Base-by-base conservation (phyloP, 1,139 yeast genomes). In the Blastobotrys raffinosifermentans region DNA sequence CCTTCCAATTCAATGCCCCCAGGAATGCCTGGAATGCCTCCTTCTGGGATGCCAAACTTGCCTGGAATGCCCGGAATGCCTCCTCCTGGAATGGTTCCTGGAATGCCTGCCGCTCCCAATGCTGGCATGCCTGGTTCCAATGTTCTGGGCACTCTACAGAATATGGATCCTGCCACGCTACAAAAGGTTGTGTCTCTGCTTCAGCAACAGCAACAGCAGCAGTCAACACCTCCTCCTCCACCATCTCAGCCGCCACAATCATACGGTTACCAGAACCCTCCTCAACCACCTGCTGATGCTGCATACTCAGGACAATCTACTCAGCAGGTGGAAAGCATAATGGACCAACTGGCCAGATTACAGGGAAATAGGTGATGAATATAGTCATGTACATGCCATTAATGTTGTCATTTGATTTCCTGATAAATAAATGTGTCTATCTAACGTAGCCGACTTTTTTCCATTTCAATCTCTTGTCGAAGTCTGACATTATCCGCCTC, bases 161-260 rank as follows among this genome's bases (percentile, higher is more conserved):
- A 47, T 30, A 47, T 61, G 44, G 60, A 61, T 34, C 61, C 66
- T 10, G 45, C 50, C 17, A 45, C 58, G 4, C 48, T 54, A 13
- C 65, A 55, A 43, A 50, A 46, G 37, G 51, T 53, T 16, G 45
- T 55, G 10, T 43, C 50, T 9, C 50, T 50, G 16, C 52, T 57
- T 18, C 65, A 54, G 37, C 58, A 47, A 30, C 49, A 44, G 27
- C 49, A 44, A 29, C 44, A 16, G 23, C 49, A 35, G 37, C 51
- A 47, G 38, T 49, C 49, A 16, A 48, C 45, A 29, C 27, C 52
- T n/a, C 31, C 38, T 25, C 37, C 26, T 17, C 44, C 36, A 13
- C 38, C 26, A 17, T 40, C 39, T 29, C 39, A 26, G 16, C 38
- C 51, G 17, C 35, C 38, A n/a, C 37, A 40, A 15, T n/a, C n/a